Conservation (phyloP, 345 rosid species). For the Ceriops zippeliana region DNA sequence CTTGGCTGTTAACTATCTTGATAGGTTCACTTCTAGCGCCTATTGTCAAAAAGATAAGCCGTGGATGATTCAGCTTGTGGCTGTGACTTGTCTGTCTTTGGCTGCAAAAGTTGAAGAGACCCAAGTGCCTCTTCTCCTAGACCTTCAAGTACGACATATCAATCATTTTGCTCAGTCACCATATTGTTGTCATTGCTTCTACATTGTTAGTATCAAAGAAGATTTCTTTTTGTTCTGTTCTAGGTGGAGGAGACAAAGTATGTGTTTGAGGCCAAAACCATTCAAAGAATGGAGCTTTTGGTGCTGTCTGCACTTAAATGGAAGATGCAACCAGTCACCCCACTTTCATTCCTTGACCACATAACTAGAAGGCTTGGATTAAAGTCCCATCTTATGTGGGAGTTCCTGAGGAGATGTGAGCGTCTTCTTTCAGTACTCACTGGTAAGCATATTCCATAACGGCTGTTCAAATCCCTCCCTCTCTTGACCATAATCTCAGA, state of each 20-base stretch:
- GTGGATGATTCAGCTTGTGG: slow-evolving; percentile 35
- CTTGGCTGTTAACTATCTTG: slow-evolving; percentile 27
- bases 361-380: slow-evolving; percentile 29
- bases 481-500: slow-evolving; percentile 5
- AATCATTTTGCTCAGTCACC: neutral
- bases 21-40: slow-evolving; percentile 21
- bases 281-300: slow-evolving; percentile 37
- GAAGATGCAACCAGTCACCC: slow-evolving; percentile 38
- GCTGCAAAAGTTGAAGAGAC: slow-evolving; percentile 38
- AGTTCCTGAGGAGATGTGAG: slow-evolving; percentile 28
- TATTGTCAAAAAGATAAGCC: slow-evolving; percentile 21
- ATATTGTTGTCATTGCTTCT: neutral
- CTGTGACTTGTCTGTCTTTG: slow-evolving; percentile 35
- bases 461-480: neutral
- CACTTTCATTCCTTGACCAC: slow-evolving; percentile 31
- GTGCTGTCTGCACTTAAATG: slow-evolving; percentile 31
- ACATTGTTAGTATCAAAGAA: no score
- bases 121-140: slow-evolving; percentile 28
- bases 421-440: slow-evolving; percentile 21
- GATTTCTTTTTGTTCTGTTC: neutral
- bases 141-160: slow-evolving; percentile 27
- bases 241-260: slow-evolving; percentile 26
- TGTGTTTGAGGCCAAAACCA: slow-evolving; percentile 28
- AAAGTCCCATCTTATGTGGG: slow-evolving; percentile 19
- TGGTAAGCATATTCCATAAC: slow-evolving; percentile 11